Evolutionary conservation across 176 grass and related monocot species (phyloP), one percentile per base, ranked within the genome.

Genomic region (Zea luxurians): DNA sequence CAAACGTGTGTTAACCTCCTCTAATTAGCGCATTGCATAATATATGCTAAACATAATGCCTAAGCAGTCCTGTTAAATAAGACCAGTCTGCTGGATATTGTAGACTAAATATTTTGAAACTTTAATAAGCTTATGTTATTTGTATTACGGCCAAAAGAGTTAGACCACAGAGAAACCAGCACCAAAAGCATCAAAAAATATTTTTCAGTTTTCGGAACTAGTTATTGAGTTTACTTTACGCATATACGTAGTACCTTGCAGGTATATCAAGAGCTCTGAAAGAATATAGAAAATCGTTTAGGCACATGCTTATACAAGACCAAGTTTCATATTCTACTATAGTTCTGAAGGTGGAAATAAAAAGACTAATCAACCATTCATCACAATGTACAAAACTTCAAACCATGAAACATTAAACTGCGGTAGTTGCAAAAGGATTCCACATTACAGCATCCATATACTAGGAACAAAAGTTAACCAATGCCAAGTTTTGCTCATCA

Each of bases 391-490:
- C 77, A 80, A 42, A 55, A 10, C 7, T 43, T 48, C 71, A 81
- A 55, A 42, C 4, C 1, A 81, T 53, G 47, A 81, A 77, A 66
- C 27, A 75, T 49, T 40, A 54, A 84, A 44, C 27, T 50, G 58
- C 18, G 71, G 41, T 34, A 42, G 70, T 64, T 64, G 82, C 76
- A 83, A 59, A 65, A 66, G 71, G 82, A 71, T 85, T 71, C 87
- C 78, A 85, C 66, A 73, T 89, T 81, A 89, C 78, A 89, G 43
- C 65, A 77, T 89, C 65, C 78, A 49, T 48, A 70, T 48, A 70
- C 18, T 70, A 59, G 58, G 45, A 85, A 82, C 7, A 43, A 60
- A 46, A 66, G 78, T 80, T 81, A 38, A 76, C 54, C 61, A 68
- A 77, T 15, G 17, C 57, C 68, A 76, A 76, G 72, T 66, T 89